Base-by-base conservation (phyloP, 2,329 filamentous ascomycete genomes). In the Hypoxylon sp. region DNA sequence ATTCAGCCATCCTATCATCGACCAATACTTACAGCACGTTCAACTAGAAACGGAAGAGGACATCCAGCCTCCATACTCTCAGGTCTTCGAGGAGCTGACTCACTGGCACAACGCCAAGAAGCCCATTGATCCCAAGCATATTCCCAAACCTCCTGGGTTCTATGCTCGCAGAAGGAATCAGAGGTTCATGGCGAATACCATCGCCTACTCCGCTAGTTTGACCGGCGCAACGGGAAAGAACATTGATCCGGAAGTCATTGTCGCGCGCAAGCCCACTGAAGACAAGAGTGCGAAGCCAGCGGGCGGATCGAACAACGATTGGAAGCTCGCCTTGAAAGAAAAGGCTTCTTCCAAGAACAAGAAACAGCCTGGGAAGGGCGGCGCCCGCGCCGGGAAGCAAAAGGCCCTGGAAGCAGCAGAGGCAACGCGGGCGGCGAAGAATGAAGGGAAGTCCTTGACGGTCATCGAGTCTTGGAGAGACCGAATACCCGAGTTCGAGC, bases 121-220 rank as follows among this genome's bases (percentile, higher is more conserved):
- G 27, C 81, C 84, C 0, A 70, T 89, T 2, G 83, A 86, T 27
- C 71, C 76, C 1, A 85, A 83, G 60, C 58, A 61, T 3, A 42
- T 61, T 5, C 72, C 70, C 0, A 77, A 74, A 33, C 62, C 72
- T 6, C 75, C 70, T 13, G 77, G 71, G 1, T 79, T 74, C 51
- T 78, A 66, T 27, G 77, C 82, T 6, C 79, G 77, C 58, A 84
- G 81, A 68, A 81, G 81, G 59, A 89, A 91, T 49, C 91, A 94
- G 73, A 83, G 82, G 57, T 89, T 88, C 74, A 91, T 92, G 86
- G 85, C 86, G 1, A 89, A 92, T 65, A 91, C 91, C 79, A 84
- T 85, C 30, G 82, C 85, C 1, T 94, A 94, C 76, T 90, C 92
- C 1, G 90, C 89, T 11, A 92, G 90, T 77, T 82, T 94, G 51